A percentile compares a stretch with the other conserved stretches of the same genome.
Evolutionary conservation across 345 rosid genomes (phyloP).

Genomic region (Camelina sativa): DNA sequence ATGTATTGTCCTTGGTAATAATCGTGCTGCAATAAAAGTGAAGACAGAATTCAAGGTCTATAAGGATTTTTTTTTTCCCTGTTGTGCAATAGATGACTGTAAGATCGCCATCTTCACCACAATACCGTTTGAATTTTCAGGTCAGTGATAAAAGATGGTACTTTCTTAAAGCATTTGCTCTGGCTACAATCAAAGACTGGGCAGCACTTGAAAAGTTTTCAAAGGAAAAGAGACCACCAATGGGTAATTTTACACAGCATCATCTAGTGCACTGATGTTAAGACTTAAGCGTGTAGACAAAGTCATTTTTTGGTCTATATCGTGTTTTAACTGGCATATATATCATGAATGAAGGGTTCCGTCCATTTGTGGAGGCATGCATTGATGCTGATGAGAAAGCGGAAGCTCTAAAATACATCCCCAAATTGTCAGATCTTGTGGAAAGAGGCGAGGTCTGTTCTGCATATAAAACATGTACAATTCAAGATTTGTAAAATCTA

Average conservation of each 20-base stretch:
- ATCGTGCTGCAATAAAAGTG: constrained; percentile 72
- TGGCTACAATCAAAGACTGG: constrained; percentile 94
- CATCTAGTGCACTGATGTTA: constrained; percentile 3
- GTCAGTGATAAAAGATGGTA: constrained; percentile 98
- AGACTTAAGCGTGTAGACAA: constrained; percentile 1
- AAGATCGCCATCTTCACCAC: constrained; percentile 19
- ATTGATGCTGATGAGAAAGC: constrained; percentile 85
- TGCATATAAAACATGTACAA: constrained; percentile 1
- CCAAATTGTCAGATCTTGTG: constrained; percentile 82
- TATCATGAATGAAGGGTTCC: constrained; percentile 67
- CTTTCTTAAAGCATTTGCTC: constrained; percentile 92
- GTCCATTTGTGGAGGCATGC: constrained; percentile 98
- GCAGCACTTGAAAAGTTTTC: constrained; percentile 91
- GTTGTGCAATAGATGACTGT: constrained; percentile 1
- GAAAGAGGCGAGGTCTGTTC: constrained; percentile 88
- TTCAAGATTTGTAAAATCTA: background rate
- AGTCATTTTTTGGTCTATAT: background rate
- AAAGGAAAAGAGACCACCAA: constrained; percentile 92
- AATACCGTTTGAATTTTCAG: constrained; percentile 38
- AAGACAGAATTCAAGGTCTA: constrained; percentile 64
- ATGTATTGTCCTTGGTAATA: constrained; percentile 86
- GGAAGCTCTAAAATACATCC: constrained; percentile 93
- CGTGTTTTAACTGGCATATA: constrained; percentile 25
- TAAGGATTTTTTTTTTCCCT: constrained; percentile 20
- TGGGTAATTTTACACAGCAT: constrained; percentile 49